A percentile compares a stretch with the other conserved stretches of the same genome.
Evolutionary conservation across 352 stramenopile genomes (phyloP).

Genomic region (Phytophthora sansomeana): DNA sequence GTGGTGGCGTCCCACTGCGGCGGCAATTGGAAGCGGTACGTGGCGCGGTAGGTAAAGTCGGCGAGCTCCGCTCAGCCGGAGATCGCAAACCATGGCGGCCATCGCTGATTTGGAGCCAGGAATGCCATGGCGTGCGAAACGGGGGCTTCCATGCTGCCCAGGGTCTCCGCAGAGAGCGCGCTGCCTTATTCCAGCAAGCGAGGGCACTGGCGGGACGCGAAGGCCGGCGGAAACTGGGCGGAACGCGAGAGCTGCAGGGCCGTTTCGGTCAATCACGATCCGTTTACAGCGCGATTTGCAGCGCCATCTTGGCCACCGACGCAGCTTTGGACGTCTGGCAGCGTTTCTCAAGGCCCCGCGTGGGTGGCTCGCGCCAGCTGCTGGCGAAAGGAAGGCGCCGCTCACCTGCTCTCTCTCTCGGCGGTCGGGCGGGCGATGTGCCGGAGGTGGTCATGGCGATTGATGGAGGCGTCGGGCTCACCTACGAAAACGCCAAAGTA

Average conservation of each 20-base stretch:
- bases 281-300: slow-evolving; percentile 14
- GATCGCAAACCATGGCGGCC: slow-evolving; percentile 27
- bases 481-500: neutral
- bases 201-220: neutral
- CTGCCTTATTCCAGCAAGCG: slow-evolving; percentile 12
- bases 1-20: slow-evolving; percentile 22
- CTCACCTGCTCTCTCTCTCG: slow-evolving; percentile 21
- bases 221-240: slow-evolving; percentile 10
- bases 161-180: slow-evolving; percentile 9
- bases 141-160: slow-evolving; percentile 36
- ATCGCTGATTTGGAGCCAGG: slow-evolving; percentile 41
- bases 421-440: neutral
- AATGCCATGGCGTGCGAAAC: slow-evolving; percentile 44
- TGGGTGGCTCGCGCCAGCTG: slow-evolving; percentile 19
- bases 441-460: neutral
- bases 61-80: slow-evolving; percentile 29
- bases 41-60: slow-evolving; percentile 38
- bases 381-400: too few relatives aligned
- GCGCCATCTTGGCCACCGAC: slow-evolving; percentile 3
- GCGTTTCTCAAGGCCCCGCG: slow-evolving; percentile 27
- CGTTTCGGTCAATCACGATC: slow-evolving; percentile 11
- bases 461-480: neutral
- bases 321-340: neutral
- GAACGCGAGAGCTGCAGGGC: slow-evolving; percentile 21
- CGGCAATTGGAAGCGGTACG: slow-evolving; percentile 29